phyloP scores from a whole-genome alignment of 2,329 filamentous ascomycete species.

The Fusarium sororula region DNA sequence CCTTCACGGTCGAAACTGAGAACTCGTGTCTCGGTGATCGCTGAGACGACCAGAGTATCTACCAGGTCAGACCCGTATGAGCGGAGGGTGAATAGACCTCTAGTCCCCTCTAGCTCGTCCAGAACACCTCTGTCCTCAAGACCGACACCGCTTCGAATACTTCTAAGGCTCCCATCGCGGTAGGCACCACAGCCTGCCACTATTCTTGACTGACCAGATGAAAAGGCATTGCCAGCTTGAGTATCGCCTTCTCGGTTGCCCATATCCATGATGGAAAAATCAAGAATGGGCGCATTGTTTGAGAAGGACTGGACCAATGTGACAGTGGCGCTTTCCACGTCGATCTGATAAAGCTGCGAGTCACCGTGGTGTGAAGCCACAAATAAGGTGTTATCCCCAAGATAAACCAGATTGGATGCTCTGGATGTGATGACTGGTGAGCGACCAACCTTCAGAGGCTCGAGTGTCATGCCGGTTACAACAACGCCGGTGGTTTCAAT shows the following conservation, averaged over 20 bases:
- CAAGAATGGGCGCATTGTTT: slow-evolving; percentile 91
- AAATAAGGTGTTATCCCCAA: slow-evolving; percentile 78
- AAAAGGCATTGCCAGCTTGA: slow-evolving; percentile 84
- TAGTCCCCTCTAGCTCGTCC: slow-evolving; percentile 78
- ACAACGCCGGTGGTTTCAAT: slow-evolving; percentile 71
- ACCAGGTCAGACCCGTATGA: slow-evolving; percentile 58
- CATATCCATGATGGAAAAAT: slow-evolving; percentile 97
- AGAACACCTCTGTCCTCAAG: slow-evolving; percentile 87
- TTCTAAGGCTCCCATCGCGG: slow-evolving; percentile 86
- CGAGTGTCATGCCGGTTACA: slow-evolving; percentile 77
- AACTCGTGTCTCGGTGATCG: slow-evolving; percentile 82
- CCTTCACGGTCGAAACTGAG: slow-evolving; percentile 80
- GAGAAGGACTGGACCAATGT: slow-evolving; percentile 72
- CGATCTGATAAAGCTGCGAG: slow-evolving; percentile 79
- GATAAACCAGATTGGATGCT: slow-evolving; percentile 80
- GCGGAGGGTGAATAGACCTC: slow-evolving; percentile 75
- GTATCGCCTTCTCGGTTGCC: slow-evolving; percentile 82
- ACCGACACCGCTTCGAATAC: slow-evolving; percentile 92
- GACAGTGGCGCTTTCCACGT: slow-evolving; percentile 55
- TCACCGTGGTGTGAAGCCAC: slow-evolving; percentile 93
- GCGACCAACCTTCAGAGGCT: slow-evolving; percentile 48
- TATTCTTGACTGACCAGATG: slow-evolving; percentile 91
- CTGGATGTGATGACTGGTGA: slow-evolving; percentile 66
- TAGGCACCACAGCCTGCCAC: slow-evolving; percentile 93
- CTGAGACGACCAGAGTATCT: slow-evolving; percentile 82